phyloP scores from a whole-genome alignment of 176 grass and related monocot species.

The Cenchrus americanus region DNA sequence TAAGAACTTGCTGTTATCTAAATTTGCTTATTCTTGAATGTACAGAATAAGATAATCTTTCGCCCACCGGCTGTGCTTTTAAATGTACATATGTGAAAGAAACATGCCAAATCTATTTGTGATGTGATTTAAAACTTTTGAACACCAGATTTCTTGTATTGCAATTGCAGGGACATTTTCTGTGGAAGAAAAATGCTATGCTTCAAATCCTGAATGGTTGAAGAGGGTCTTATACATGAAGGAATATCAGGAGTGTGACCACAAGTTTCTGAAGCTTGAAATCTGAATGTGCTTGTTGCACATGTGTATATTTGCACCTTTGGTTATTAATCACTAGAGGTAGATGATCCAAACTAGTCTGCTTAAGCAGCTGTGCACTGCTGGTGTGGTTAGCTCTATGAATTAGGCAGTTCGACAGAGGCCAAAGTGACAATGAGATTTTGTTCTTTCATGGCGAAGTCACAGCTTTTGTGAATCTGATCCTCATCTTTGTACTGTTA shows the following conservation, averaged over 20 bases:
- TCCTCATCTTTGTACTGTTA: conserved; percentile 28
- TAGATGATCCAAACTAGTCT: conserved; percentile 51
- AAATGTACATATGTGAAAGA: conserved; percentile 10
- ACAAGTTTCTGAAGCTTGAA: background rate
- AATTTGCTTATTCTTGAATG: conserved; percentile 2
- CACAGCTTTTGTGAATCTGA: conserved; percentile 36
- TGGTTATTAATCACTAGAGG: conserved; percentile 54
- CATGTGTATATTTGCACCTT: conserved; percentile 75
- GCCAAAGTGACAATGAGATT: conserved; percentile 33
- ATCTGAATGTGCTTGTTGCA: conserved; percentile 36
- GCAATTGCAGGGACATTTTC: conserved; percentile 58
- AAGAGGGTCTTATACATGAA: conserved; percentile 25
- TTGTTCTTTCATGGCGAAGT: conserved; percentile 30
- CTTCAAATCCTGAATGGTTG: conserved; percentile 64
- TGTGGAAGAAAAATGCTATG: conserved; percentile 67
- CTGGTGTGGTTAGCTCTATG: conserved; percentile 40
- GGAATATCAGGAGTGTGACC: background rate
- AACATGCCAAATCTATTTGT: background rate
- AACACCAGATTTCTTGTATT: background rate
- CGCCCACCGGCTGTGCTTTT: background rate
- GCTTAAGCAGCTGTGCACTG: conserved; percentile 41
- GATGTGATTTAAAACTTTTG: background rate
- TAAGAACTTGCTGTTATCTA: background rate
- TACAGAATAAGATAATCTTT: background rate
- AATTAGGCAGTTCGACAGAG: conserved; percentile 45